Evolutionary conservation across 2,329 filamentous ascomycete genomes (phyloP), one percentile per base, ranked within the genome.

Genomic region (Colletotrichum spinosum): DNA sequence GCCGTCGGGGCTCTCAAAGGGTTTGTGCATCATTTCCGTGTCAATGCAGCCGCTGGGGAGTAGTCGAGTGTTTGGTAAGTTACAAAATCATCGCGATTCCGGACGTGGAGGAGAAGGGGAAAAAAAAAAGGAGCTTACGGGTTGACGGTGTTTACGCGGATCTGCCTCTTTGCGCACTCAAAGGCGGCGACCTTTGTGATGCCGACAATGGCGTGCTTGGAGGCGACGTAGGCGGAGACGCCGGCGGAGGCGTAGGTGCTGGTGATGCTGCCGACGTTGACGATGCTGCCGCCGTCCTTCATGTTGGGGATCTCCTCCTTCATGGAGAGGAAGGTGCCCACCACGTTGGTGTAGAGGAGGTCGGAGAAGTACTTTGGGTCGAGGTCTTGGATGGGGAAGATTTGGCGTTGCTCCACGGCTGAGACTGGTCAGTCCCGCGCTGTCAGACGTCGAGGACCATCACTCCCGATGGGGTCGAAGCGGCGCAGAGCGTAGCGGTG

Each of bases 241-340:
- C 72, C 74, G 8, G 70, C 72, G 1, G 74, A 76, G 5, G 80
- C 81, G 25, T 72, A 75, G 9, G 80, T 60, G 1, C 82, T 82
- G 35, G 80, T 78, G 11, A 82, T 78, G 60, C 80, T 82, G 13
- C 79, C 72, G 8, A 80, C 80, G 70, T 83, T 85, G 61, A 85
- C 80, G 34, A 86, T 83, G 67, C 81, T 83, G 0, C 81, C 81
- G 0, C 76, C 74, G 1, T 74, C 71, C 17, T 72, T 73, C 68
- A 86, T 84, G 50, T 71, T 59, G 48, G 69, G 72, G 70, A 74
- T 72, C 45, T 74, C 71, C 17, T 68, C 72, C n/a, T 71, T 71
- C 50, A 74, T 68, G 13, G 67, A 69, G 65, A 73, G 69, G 34
- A 74, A 73, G 2, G 70, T 69, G 25, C 72, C 72, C 15, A 71